A percentile compares a stretch with the other conserved stretches of the same genome.
These are phyloP conservation scores for Mycena leptocephala DNA, from an alignment of 768 basidiomycete genomes.

Conservation along the genomic window DNA sequence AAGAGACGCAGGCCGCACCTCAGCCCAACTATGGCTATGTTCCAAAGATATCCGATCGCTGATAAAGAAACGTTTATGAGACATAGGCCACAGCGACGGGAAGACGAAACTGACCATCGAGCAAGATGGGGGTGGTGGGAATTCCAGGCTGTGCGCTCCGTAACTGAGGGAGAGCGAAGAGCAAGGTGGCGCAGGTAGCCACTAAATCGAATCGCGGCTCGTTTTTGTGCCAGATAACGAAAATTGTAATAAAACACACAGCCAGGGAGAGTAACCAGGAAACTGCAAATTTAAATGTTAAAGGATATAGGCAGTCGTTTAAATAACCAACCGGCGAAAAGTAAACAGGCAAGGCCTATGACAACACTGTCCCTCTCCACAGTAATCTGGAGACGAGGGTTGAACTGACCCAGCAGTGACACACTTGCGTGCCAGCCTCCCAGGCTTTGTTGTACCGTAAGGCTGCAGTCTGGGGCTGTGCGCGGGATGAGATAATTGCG, in stretches of 20 bases:
- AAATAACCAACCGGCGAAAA: not conserved
- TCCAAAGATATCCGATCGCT: not conserved
- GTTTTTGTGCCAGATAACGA: not conserved
- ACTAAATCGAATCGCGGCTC: not conserved
- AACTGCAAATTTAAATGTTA: not conserved
- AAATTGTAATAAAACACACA: not conserved
- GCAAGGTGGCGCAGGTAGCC: constrained; percentile 2
- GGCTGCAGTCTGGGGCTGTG: not conserved
- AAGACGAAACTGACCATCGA: not conserved
- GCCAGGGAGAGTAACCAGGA: not conserved
- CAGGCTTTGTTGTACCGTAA: constrained; percentile 1
- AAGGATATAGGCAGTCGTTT: not conserved
- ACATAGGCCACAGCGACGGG: not conserved
- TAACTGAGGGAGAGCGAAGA: constrained; percentile 1
- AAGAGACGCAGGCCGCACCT: not conserved
- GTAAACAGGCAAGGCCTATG: not conserved
- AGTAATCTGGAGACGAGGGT: not conserved
- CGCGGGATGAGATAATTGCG: not conserved
- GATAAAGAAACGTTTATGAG: not conserved
- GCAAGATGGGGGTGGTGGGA: not conserved
- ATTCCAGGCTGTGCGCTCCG: not conserved
- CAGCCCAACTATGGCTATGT: not conserved
- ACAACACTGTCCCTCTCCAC: not conserved
- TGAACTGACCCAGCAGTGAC: not conserved
- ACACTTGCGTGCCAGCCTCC: not conserved